Conservation (phyloP, 345 rosid species). For the Trapa incisa region DNA sequence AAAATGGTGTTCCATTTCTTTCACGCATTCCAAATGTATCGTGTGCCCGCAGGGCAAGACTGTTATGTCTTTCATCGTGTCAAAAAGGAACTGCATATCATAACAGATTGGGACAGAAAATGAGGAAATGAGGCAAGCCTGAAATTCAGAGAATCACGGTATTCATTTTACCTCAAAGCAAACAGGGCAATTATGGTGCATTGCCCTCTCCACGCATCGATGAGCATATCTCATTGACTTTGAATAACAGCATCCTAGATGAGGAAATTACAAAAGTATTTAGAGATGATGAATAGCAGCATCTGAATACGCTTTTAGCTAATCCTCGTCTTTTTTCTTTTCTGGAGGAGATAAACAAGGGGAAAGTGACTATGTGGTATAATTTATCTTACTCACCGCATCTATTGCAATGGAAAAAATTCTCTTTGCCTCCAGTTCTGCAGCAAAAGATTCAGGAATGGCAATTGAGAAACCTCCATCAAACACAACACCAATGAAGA, state of each 20-base stretch:
- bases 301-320: not conserved
- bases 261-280: constrained; percentile 5
- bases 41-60: constrained; percentile 62
- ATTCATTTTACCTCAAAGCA: constrained; percentile 47
- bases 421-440: constrained; percentile 56
- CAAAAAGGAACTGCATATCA: constrained; percentile 40
- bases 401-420: constrained; percentile 47
- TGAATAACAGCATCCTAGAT: constrained; percentile 52
- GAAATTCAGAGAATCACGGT: not conserved
- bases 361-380: too few species aligned
- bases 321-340: not conserved
- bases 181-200: constrained; percentile 70
- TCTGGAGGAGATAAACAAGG: not conserved
- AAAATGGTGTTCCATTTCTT: constrained; percentile 41
- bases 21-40: constrained; percentile 42
- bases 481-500: not conserved
- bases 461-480: not conserved
- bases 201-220: constrained; percentile 53
- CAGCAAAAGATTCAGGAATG: constrained; percentile 4
- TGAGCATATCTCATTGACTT: constrained; percentile 40
- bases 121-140: not conserved
- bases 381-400: constrained; percentile 32
- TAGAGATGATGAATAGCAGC: not conserved
- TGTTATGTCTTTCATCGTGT: constrained; percentile 41
- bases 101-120: not conserved